Evolutionary conservation across 139 green algal species (phyloP), one percentile per base, ranked within the genome.

Genomic region (Tetradesmus lagerheimii): DNA sequence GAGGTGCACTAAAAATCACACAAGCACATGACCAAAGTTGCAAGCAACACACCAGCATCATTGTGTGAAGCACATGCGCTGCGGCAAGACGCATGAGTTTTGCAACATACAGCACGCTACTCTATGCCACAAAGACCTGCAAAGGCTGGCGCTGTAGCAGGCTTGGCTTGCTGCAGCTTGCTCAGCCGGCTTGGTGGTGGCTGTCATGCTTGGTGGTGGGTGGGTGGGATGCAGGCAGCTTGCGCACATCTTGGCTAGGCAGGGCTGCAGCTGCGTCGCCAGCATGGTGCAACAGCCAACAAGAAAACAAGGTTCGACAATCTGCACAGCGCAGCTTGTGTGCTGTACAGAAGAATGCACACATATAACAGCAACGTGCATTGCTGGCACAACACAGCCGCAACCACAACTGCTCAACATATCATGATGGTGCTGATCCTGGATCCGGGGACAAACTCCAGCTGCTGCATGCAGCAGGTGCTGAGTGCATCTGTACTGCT

Each of bases 241-340:
- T 31, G 57, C 11, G 57, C 57, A 31, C 57, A n/a, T 71, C 57
- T 71, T 71, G 57, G 23, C 57, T 71, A 71, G 57, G 57, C 1
- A 0, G 20, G 23, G 23, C 57, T 71, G 57, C 57, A 71, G 57
- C 57, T 71, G 80, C 80, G 37, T 38, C n/a, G 37, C n/a, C 80
- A 86, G 80, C 80, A 75, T 86, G 85, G 47, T 88, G 71, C 31
- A 78, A 45, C 25, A 41, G 57, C 57, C 57, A 71, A 71, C 57
- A n/a, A 71, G 4, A 71, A n/a, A 71, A n/a, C 23, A 71, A 29
- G 57, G 57, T 71, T 71, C 57, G 57, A 71, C 57, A 5, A 71
- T 20, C 57, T 23, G 57, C 57, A 71, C 57, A 71, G 57, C 23
- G 31, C 57, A 71, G 6, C 47, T n/a, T n/a, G n/a, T n/a, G n/a